Conservation (phyloP, 1,284 basidiomycete genomes). For the Apiotrichum veenhuisii region DNA sequence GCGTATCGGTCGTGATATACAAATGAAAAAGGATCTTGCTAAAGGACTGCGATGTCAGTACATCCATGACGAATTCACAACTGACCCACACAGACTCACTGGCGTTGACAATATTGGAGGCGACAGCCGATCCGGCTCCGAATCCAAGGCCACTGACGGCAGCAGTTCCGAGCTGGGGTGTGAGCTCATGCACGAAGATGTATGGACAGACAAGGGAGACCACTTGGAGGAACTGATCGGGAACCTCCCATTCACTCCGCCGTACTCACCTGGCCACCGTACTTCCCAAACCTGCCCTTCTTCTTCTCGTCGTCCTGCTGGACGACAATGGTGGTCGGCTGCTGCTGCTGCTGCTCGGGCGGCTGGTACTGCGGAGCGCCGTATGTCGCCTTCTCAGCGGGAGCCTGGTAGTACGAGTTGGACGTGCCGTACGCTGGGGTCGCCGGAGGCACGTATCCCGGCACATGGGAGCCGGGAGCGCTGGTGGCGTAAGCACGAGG, state of each 20-base stretch:
- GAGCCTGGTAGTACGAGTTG: neutral
- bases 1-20: neutral
- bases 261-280: constrained; percentile 33
- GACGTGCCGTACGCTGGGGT: neutral
- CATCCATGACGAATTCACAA: too few relatives aligned
- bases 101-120: constrained; percentile 5
- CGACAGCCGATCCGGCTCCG: constrained; percentile 6
- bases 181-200: neutral
- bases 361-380: constrained; percentile 4
- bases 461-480: constrained; percentile 7
- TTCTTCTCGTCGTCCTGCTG: constrained; percentile 23
- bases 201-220: too few relatives aligned
- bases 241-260: too few relatives aligned
- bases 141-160: constrained; percentile 10
- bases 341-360: constrained; percentile 17
- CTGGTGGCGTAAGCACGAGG: neutral
- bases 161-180: constrained; percentile 5
- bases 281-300: constrained; percentile 38
- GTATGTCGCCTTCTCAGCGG: neutral
- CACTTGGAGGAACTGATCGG: too few relatives aligned
- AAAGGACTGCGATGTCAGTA: neutral
- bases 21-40: neutral
- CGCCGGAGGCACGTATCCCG: constrained; percentile 1
- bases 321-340: constrained; percentile 20
- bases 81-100: neutral